These are phyloP conservation scores for Myxozyma nipponensis DNA, from an alignment of 805 yeast genomes.

Conservation along the genomic window DNA sequence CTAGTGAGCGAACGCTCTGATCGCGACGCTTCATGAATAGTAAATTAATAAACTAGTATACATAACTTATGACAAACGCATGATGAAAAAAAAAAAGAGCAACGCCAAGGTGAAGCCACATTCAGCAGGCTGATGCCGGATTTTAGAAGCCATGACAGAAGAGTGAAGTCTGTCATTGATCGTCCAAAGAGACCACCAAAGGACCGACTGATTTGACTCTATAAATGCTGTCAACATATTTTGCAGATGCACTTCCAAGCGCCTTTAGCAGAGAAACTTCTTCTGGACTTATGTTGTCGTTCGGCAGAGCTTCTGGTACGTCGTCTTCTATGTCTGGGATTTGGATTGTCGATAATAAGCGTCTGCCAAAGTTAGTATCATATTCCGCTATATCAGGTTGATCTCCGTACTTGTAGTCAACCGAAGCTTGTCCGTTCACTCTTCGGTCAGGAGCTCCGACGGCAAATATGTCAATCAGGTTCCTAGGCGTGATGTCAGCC, in stretches of 20 bases:
- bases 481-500: conserved; percentile 6
- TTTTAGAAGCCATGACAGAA: no score
- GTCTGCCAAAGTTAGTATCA: conserved; percentile 1
- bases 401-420: conserved; percentile 17
- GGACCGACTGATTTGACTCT: conserved; percentile 22
- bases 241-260: conserved; percentile 15
- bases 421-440: conserved; percentile 9
- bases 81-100: no score
- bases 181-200: conserved; percentile 21
- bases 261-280: conserved; percentile 12
- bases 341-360: conserved; percentile 8
- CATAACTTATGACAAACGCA: no score
- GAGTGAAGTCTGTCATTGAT: no score
- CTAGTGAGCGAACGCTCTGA: no score
- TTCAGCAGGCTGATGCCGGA: no score
- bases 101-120: no score
- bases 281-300: conserved; percentile 5
- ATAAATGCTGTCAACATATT: conserved; percentile 18
- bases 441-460: conserved; percentile 27
- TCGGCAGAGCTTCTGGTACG: conserved; percentile 5
- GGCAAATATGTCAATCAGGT: conserved; percentile 24
- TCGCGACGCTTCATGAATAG: no score
- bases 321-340: conserved; percentile 2
- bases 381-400: not conserved
- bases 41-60: no score